Percentiles rank a stretch among this genome's conserved stretches.
These are phyloP conservation scores for Cordyceps pruinosa DNA, from an alignment of 2,329 filamentous ascomycete species.

Conservation along the genomic window DNA sequence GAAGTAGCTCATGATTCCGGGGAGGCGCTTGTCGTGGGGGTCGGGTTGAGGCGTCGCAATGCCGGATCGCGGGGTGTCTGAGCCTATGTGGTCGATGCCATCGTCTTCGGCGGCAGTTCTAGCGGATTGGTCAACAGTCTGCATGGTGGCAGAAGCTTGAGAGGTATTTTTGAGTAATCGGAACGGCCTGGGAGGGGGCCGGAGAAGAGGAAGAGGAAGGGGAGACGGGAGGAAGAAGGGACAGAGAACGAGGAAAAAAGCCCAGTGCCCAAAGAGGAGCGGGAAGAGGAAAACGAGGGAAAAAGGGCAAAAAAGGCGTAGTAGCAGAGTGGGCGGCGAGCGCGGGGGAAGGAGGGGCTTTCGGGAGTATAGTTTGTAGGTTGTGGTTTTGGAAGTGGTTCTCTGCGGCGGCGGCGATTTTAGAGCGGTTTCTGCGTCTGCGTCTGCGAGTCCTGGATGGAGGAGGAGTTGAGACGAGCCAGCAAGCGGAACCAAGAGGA, in stretches of 20 bases:
- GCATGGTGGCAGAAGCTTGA: conserved; percentile 26
- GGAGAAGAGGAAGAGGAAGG: conserved; percentile 1
- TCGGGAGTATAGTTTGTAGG: conserved; percentile 6
- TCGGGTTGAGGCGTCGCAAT: conserved; percentile 91
- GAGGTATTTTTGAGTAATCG: background rate
- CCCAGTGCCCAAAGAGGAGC: conserved; percentile 6
- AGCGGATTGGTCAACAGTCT: conserved; percentile 45
- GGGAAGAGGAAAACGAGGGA: background rate
- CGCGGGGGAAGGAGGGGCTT: conserved; percentile 12
- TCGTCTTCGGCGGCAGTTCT: conserved; percentile 62
- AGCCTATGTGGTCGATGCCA: conserved; percentile 68
- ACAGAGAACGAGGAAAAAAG: too few relatives aligned
- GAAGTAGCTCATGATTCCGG: conserved; percentile 96
- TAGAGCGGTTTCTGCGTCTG: background rate
- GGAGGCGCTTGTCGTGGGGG: conserved; percentile 87
- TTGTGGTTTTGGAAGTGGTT: too few relatives aligned
- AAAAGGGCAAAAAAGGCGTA: background rate
- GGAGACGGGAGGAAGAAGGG: background rate
- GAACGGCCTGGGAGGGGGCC: background rate
- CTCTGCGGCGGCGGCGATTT: conserved; percentile 2
- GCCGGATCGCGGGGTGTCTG: conserved; percentile 81
- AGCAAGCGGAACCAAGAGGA: background rate
- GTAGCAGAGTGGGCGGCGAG: conserved; percentile 6
- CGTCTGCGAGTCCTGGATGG: background rate
- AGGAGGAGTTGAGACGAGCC: background rate